Conservation (phyloP, 2,329 filamentous ascomycete species). For the Colletotrichum coccodes region DNA sequence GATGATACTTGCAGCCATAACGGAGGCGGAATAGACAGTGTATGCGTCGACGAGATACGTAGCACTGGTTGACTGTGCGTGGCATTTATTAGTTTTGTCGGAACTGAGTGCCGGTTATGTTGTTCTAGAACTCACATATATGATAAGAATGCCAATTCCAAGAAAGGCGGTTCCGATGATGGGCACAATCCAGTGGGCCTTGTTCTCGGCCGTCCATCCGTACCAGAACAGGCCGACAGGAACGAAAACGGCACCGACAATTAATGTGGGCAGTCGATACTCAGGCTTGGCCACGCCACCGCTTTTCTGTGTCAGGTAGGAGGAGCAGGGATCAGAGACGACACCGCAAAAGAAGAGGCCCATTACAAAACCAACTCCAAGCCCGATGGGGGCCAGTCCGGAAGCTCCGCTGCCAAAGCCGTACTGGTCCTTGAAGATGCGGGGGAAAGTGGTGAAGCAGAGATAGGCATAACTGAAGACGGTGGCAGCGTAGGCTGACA, state of each 20-base stretch:
- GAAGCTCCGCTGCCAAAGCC: conserved; percentile 39
- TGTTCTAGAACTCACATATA: conserved; percentile 2
- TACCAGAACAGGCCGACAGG: conserved; percentile 64
- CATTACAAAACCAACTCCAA: conserved; percentile 45
- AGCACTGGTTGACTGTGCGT: not conserved
- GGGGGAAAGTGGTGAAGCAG: conserved; percentile 52
- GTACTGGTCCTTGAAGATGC: conserved; percentile 48
- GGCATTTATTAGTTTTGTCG: not conserved
- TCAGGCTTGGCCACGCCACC: conserved; percentile 35
- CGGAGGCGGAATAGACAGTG: conserved; percentile 68
- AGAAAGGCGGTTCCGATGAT: conserved; percentile 66
- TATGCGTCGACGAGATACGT: conserved; percentile 66
- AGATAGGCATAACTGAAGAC: conserved; percentile 48
- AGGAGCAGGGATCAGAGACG: conserved; percentile 30
- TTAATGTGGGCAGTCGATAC: conserved; percentile 35
- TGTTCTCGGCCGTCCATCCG: conserved; percentile 64
- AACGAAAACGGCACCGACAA: conserved; percentile 32
- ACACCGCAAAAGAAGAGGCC: conserved; percentile 22
- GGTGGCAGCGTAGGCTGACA: conserved; percentile 48
- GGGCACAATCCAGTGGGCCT: conserved; percentile 67
- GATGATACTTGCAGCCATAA: conserved; percentile 73
- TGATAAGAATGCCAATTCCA: conserved; percentile 49
- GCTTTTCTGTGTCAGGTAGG: conserved; percentile 29
- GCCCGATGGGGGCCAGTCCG: conserved; percentile 60
- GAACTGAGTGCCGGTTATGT: not conserved